Conservation (phyloP, 2,329 filamentous ascomycete species). For the Albophoma yamanashiensis region DNA sequence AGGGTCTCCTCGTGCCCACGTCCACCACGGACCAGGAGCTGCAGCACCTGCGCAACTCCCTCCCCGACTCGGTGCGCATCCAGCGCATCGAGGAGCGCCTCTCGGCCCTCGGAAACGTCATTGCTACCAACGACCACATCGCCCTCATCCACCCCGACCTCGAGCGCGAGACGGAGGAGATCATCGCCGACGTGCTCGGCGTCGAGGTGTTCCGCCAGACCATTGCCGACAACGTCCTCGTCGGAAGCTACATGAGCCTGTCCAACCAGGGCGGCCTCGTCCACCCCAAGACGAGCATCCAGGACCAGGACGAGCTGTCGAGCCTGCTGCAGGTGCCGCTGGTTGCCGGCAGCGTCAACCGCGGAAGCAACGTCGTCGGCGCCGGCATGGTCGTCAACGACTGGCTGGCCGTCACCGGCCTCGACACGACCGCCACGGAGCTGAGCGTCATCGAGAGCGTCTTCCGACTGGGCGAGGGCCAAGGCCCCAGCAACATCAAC, state of each 20-base stretch:
- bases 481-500: constrained; percentile 67
- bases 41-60: constrained; percentile 88
- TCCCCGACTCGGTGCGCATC: constrained; percentile 86
- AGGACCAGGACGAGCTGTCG: constrained; percentile 95
- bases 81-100: constrained; percentile 96
- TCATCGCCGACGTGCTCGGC: constrained; percentile 86
- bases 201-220: constrained; percentile 91
- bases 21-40: constrained; percentile 96
- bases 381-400: constrained; percentile 57
- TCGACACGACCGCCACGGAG: constrained; percentile 96
- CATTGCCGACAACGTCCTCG: constrained; percentile 92
- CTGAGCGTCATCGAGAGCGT: constrained; percentile 93
- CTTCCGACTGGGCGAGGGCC: constrained; percentile 85
- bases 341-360: constrained; percentile 87
- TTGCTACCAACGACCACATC: constrained; percentile 93
- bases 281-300: constrained; percentile 91
- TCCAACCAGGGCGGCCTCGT: constrained; percentile 95
- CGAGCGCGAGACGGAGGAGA: constrained; percentile 96
- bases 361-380: constrained; percentile 88
- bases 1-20: constrained; percentile 91
- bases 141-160: constrained; percentile 93
- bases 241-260: constrained; percentile 91
- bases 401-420: constrained; percentile 88
- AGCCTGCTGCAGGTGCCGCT: constrained; percentile 90
- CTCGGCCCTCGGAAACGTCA: constrained; percentile 92